phyloP scores from a whole-genome alignment of 2,329 filamentous ascomycete species.

The Didymella pomorum region DNA sequence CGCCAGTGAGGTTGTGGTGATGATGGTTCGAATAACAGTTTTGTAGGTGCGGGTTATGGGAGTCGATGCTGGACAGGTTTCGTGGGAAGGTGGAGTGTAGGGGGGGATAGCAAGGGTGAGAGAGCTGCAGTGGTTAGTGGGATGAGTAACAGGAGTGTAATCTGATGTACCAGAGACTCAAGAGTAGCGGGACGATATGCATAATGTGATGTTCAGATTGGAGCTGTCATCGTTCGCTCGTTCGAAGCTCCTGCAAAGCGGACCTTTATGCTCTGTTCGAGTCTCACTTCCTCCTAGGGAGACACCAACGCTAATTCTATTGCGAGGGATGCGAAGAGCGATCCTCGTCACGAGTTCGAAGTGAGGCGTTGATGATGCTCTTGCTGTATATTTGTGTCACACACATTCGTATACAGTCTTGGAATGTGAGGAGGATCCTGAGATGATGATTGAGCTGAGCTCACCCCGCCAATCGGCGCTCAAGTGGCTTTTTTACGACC shows the following conservation, averaged over 20 bases:
- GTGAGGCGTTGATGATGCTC: background rate
- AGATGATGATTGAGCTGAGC: constrained; percentile 7
- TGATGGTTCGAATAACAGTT: constrained; percentile 13
- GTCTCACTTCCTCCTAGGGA: background rate
- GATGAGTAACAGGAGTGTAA: background rate
- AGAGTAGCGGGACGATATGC: background rate
- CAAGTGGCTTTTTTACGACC: constrained; percentile 10
- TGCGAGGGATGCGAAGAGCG: constrained; percentile 12
- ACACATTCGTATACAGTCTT: constrained; percentile 2
- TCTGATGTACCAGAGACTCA: background rate
- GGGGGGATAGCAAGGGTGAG: constrained; percentile 11
- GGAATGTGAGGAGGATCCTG: constrained; percentile 2
- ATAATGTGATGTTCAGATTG: background rate
- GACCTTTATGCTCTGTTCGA: background rate
- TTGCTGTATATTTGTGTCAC: constrained; percentile 2
- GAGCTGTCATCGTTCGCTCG: background rate
- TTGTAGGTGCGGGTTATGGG: constrained; percentile 17
- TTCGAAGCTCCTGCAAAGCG: background rate
- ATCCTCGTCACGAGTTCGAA: background rate
- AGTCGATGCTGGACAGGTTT: constrained; percentile 26
- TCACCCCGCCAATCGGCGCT: constrained; percentile 3
- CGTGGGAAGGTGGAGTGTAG: constrained; percentile 10
- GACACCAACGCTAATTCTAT: background rate
- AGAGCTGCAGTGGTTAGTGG: constrained; percentile 9
- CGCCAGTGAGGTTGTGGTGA: constrained; percentile 15